phyloP scores from a whole-genome alignment of 2,329 filamentous ascomycete genomes.

The Fusarium poae region DNA sequence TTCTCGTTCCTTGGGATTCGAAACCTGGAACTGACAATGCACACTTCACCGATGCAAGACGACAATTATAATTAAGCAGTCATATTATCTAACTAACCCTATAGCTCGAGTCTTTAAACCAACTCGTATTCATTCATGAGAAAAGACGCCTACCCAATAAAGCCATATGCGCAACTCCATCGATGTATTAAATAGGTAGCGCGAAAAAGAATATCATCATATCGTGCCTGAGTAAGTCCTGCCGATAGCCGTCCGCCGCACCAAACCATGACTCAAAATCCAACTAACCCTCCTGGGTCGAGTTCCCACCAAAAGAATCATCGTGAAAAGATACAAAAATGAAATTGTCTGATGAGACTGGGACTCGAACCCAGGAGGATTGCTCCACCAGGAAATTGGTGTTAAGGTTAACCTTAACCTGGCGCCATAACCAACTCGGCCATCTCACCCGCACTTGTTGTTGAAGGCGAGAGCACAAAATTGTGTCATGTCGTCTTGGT shows the following conservation, averaged over 20 bases:
- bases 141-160: conserved; percentile 7
- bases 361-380: conserved; percentile 49
- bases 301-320: conserved; percentile 11
- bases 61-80: not conserved
- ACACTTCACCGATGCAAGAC: no score
- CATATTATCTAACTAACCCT: conserved; percentile 16
- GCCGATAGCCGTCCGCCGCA: not conserved
- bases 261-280: not conserved
- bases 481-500: conserved; percentile 12
- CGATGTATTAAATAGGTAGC: conserved; percentile 13
- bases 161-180: conserved; percentile 32
- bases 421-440: conserved; percentile 49
- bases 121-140: conserved; percentile 20
- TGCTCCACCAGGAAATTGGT: conserved; percentile 47
- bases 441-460: conserved; percentile 45
- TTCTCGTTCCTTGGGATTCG: no score
- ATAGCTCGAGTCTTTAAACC: not conserved
- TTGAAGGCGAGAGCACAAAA: conserved; percentile 18
- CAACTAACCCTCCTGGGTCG: not conserved
- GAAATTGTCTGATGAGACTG: conserved; percentile 44
- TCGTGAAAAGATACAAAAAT: conserved; percentile 27
- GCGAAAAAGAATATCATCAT: not conserved
- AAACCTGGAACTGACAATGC: no score
- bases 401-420: conserved; percentile 47
- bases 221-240: not conserved